Evolutionary conservation across 169 alveolate genomes (phyloP), one percentile per base, ranked within the genome.

Genomic region (Plasmodium cynomolgi): DNA sequence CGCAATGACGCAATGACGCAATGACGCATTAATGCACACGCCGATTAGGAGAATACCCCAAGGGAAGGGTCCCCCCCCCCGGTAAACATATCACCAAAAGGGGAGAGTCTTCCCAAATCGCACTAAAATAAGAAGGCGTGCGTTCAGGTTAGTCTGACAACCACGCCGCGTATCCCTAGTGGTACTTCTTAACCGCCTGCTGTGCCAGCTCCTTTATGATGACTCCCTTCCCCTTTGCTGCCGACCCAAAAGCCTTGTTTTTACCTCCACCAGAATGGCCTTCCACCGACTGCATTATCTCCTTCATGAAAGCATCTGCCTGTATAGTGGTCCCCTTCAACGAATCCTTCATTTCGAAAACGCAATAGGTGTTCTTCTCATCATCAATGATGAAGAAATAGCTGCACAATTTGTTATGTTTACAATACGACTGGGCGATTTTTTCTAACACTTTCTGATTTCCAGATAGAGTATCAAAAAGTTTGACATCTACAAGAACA

Each of bases 261-360:
- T 91, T 91, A 15, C 92, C 73, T 20, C 95, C 95, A 17, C 95
- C 95, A 13, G 95, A 91, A 81, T 91, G 92, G 1, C 95, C 95
- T 3, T 31, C 92, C 5, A 91, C 91, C 2, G 92, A 72, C 74
- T 81, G 62, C 95, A 91, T 91, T 81, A 91, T 58, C 75, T 91
- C 81, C 20, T 81, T 91, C 95, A 91, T 91, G 83, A 91, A 91
- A 7, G 56, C 13, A 71, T 91, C 92, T 73, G 95, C 95, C 77
- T 91, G 95, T 17, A 91, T 83, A 81, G 72, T 73, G 74, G 73
- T 91, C 54, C 56, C 62, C 83, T 58, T 91, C 68, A 91, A 91
- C 4, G 95, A 72, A 82, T 91, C 95, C 68, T 72, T 91, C 58
- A 91, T 20, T 71, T 91, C 95, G 44, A 91, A 83, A 81, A 91